Conservation (phyloP, 78 protist species). For the Dictyostelium brefeldianum region DNA sequence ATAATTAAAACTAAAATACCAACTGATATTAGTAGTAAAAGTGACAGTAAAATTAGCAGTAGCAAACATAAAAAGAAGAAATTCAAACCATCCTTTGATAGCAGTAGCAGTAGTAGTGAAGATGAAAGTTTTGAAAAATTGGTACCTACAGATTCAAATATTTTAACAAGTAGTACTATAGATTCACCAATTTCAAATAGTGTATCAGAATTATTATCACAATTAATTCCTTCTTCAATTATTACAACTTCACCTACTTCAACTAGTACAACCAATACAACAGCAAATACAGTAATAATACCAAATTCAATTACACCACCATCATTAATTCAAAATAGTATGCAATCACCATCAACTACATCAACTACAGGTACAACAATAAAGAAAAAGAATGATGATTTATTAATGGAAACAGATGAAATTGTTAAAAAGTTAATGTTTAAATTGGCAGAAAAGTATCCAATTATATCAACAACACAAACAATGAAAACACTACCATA, state of each 20-base stretch:
- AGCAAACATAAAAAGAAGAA: not conserved
- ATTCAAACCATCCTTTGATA: not conserved
- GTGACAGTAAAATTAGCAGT: not conserved
- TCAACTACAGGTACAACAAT: no score
- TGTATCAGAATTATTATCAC: not conserved
- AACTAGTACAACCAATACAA: not conserved
- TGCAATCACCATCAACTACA: not conserved
- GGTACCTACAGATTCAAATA: no score
- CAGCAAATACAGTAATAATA: not conserved
- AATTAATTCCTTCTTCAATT: not conserved
- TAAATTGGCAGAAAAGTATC: slow-evolving; percentile 18
- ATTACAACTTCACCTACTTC: not conserved
- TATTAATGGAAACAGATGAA: not conserved
- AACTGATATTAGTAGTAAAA: not conserved
- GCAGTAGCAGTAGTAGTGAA: not conserved
- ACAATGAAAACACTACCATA: slow-evolving; percentile 14
- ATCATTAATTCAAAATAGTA: not conserved
- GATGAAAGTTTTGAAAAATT: no score
- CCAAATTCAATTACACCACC: not conserved
- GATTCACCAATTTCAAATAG: not conserved
- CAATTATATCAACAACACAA: not conserved
- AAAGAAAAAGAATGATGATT: slow-evolving; percentile 13
- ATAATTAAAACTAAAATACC: not conserved
- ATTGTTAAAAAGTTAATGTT: not conserved
- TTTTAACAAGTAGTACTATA: not conserved